These are phyloP conservation scores for Xylaria sp. DNA, from an alignment of 2,329 filamentous ascomycete species.

Conservation along the genomic window DNA sequence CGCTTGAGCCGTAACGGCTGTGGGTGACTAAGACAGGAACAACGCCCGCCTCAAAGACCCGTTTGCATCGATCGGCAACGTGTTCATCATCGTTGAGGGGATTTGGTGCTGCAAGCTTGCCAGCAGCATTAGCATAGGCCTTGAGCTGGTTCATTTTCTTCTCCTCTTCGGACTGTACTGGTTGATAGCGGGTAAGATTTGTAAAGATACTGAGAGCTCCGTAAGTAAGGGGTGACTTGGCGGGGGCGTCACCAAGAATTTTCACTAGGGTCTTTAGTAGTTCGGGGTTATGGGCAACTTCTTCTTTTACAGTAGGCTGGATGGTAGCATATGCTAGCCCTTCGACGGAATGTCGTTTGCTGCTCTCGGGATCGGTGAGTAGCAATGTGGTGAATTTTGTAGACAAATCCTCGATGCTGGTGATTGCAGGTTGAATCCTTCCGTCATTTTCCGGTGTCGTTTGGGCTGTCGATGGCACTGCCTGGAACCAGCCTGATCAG, in stretches of 20 bases:
- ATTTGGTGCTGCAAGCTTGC: slow-evolving; percentile 69
- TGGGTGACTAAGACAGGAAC: slow-evolving; percentile 81
- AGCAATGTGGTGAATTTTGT: slow-evolving; percentile 74
- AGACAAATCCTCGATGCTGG: slow-evolving; percentile 73
- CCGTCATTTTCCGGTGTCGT: slow-evolving; percentile 52
- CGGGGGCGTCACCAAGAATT: slow-evolving; percentile 65
- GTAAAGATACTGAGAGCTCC: slow-evolving; percentile 85
- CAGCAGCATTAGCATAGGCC: slow-evolving; percentile 89
- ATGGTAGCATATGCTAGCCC: slow-evolving; percentile 92
- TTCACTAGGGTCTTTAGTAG: slow-evolving; percentile 78
- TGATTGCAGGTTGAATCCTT: slow-evolving; percentile 63
- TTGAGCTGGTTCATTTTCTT: slow-evolving; percentile 92
- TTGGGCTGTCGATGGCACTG: slow-evolving; percentile 58
- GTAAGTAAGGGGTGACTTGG: slow-evolving; percentile 79
- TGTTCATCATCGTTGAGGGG: slow-evolving; percentile 79
- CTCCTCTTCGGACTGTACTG: slow-evolving; percentile 84
- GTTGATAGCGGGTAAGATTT: slow-evolving; percentile 85
- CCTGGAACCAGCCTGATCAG: slow-evolving; percentile 58
- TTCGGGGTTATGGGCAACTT: slow-evolving; percentile 72
- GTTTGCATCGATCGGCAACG: slow-evolving; percentile 78
- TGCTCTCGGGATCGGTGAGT: slow-evolving; percentile 64
- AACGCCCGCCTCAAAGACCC: slow-evolving; percentile 80
- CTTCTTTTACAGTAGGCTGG: slow-evolving; percentile 85
- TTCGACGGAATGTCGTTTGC: slow-evolving; percentile 80
- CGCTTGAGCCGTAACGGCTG: slow-evolving; percentile 75